Conservation (phyloP, 768 basidiomycete genomes). For the Boletus subcaerulescens region DNA sequence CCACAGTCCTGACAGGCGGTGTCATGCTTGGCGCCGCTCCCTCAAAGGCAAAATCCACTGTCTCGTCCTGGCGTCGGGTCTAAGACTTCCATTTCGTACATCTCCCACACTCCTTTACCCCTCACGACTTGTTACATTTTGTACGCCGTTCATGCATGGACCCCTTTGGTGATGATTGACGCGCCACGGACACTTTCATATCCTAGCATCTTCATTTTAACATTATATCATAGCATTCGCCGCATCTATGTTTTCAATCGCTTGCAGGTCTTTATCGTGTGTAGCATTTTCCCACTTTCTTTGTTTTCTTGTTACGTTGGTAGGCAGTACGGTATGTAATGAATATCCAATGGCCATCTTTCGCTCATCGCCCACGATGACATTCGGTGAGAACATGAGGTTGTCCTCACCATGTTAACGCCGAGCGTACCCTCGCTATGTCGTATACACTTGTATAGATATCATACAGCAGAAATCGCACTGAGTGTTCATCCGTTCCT, state of each 20-base stretch:
- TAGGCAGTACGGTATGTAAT: slow-evolving; percentile 31
- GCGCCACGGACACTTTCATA: slow-evolving; percentile 29
- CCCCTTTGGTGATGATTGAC: slow-evolving; percentile 26
- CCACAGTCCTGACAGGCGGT: slow-evolving; percentile 82
- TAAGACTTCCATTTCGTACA: slow-evolving; percentile 26
- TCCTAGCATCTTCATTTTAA: slow-evolving; percentile 33
- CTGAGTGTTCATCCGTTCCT: not conserved
- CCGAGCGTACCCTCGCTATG: not conserved
- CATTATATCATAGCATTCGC: slow-evolving; percentile 31
- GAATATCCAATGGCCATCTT: slow-evolving; percentile 1
- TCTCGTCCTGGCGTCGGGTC: slow-evolving; percentile 59
- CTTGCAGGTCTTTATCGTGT: slow-evolving; percentile 25
- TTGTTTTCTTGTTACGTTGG: slow-evolving; percentile 25
- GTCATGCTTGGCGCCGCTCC: slow-evolving; percentile 74
- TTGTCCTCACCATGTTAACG: not conserved
- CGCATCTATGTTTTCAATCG: slow-evolving; percentile 23
- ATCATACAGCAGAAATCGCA: not conserved
- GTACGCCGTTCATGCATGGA: slow-evolving; percentile 25
- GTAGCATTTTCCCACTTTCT: slow-evolving; percentile 28
- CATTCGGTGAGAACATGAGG: not conserved
- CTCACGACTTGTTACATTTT: slow-evolving; percentile 20
- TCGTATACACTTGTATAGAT: not conserved
- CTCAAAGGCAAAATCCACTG: slow-evolving; percentile 30
- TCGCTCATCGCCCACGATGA: not conserved
- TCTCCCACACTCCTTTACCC: slow-evolving; percentile 23